Conservation (phyloP, 192 early-diverging fungal species). For the Entophlyctis helioformis region DNA sequence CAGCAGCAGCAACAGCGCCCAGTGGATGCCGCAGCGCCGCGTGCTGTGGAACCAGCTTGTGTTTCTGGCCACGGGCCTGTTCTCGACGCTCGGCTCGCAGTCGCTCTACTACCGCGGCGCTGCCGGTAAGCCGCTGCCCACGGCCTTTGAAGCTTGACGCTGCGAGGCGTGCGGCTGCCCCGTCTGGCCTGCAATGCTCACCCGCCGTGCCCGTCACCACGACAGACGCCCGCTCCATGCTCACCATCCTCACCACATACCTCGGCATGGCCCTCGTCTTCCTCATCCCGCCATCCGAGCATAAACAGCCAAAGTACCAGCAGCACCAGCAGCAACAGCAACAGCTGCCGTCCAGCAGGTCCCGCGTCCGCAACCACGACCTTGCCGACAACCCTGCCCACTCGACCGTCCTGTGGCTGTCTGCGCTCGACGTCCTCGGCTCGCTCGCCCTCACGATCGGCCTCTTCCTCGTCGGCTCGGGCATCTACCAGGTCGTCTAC, state of each 20-base stretch:
- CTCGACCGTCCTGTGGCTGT: conserved; percentile 1
- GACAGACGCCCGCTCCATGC: conserved; percentile 11
- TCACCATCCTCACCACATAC: conserved; percentile 16
- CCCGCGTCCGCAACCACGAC: not conserved
- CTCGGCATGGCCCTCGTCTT: conserved; percentile 14
- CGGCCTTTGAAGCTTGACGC: too few relatives aligned
- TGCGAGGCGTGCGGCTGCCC: too few relatives aligned
- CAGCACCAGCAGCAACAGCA: too few relatives aligned
- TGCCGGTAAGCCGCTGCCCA: conserved; percentile 9
- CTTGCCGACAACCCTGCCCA: not conserved
- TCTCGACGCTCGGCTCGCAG: conserved; percentile 17
- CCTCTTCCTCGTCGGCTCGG: conserved; percentile 14
- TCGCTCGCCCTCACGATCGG: conserved; percentile 15
- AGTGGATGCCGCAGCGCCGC: too few relatives aligned
- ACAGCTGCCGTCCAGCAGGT: not conserved
- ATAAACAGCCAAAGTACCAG: too few relatives aligned
- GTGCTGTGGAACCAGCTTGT: conserved; percentile 11
- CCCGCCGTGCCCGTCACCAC: too few relatives aligned
- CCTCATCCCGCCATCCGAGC: conserved; percentile 7
- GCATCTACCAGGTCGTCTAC: conserved; percentile 27
- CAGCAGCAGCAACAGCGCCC: too few relatives aligned
- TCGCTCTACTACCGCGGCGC: conserved; percentile 16
- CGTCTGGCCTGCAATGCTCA: too few relatives aligned
- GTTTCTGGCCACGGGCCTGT: conserved; percentile 16
- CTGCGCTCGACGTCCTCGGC: conserved; percentile 17